Base-by-base conservation (phyloP, 306 rosid species). In the Prunus mira region DNA sequence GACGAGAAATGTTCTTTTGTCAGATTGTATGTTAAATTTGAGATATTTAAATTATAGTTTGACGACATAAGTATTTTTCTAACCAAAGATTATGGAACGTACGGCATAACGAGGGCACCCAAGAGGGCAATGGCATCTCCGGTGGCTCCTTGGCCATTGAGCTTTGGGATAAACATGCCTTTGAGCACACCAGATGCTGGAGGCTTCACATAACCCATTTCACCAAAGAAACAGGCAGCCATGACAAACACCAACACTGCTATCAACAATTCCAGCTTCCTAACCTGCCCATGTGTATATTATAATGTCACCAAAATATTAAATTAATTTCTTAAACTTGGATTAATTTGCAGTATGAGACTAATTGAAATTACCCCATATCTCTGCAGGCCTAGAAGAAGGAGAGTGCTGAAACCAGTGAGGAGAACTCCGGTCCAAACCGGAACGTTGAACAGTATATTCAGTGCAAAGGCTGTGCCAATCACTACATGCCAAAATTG, bases 21-120 rank as follows among this genome's bases (percentile, higher is more conserved):
- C 1, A 47, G 4, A 47, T 13, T 47, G 0, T 12, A 47, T 13
- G 1, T 13, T 24, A 12, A 20, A 32, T 19, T 55, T n/a, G 0
- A 19, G 0, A 20, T 38, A 38, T 5, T 60, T 7, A 24, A 0
- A 4, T 20, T 27, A 14, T 0, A 60, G 9, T 14, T 10, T 7
- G 12, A 28, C 11, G 2, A 30, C 3, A 2, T 25, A 62, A 62
- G 5, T 3, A 25, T 5, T 25, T 60, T 6, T 28, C 22, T 6
- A 7, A 3, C 1, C 3, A 62, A 18, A 62, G 8, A 17, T 52
- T 5, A 22, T 43, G 17, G 0, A 14, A 17, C 76, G 13, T 90
- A 94, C 98, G 97, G 96, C 97, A 94, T 94, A 76, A 94, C 67
- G 34, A 94, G 91, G 79, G 98, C 95, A 61, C 98, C 98, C 63